Base-by-base conservation (phyloP, 768 basidiomycete species). In the Leccinum subgranulosum region DNA sequence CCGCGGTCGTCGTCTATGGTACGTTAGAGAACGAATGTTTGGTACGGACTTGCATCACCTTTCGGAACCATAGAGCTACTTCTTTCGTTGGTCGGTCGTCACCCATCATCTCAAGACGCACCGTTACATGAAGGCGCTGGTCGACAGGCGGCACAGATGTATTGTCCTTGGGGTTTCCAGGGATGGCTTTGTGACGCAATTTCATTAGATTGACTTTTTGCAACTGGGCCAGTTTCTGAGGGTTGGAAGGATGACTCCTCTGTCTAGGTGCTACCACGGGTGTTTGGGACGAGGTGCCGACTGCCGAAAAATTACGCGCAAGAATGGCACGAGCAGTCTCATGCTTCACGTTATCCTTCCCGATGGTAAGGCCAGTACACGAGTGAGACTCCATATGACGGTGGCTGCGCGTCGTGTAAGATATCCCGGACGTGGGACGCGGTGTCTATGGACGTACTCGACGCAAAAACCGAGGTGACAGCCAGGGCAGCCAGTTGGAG, bases 181-280 rank as follows among this genome's bases (percentile, higher is more conserved):
- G 82, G 43, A 74, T 63, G 11, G 92, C 92, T 39, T 76, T 78
- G 66, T 88, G 89, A 54, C 85, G 84, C 79, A 93, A 81, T 66
- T 84, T 89, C 81, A 92, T 88, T 6, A 86, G 66, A 64, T 85
- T 82, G 17, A 91, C 66, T 63, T 82, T 84, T 55, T 79, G 78
- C 57, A 78, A 69, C 59, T 84, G 81, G 1, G 79, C 82, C 21
- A 80, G 67, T 61, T 84, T 84, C 54, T 74, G 76, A 8, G 84
- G 79, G 62, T 85, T 81, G 12, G 75, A 76, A 6, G 81, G 77
- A 39, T 69, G 63, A 59, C 76, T 77, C 34, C 56, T 60, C 27
- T 55, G 59, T 51, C 64, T 68, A n/a, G 63, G 71, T 10, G 60
- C 57, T 12, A 63, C 70, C n/a, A 63, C 48, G 17, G 74, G 68